Conservation (phyloP, 192 early-diverging fungal genomes). For the Spizellomyces sp. region DNA sequence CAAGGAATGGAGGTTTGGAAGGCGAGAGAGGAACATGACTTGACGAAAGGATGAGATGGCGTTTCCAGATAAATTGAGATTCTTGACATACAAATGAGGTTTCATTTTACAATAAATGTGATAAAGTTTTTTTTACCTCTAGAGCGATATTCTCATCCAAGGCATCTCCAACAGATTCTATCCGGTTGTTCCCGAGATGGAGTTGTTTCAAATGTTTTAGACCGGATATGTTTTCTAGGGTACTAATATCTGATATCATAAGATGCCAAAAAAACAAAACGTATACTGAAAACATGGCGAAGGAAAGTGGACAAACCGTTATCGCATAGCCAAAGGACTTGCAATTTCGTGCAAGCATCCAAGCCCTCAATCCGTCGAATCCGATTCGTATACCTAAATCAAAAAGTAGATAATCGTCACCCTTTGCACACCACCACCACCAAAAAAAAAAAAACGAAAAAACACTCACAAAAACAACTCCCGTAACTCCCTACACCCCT, state of each 20-base stretch:
- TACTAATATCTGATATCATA: conserved; percentile 39
- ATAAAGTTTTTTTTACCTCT: conserved; percentile 24
- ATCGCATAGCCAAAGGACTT: conserved; percentile 55
- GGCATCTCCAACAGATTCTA: conserved; percentile 47
- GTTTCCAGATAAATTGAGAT: conserved; percentile 59
- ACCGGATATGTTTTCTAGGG: conserved; percentile 43
- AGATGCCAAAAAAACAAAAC: conserved; percentile 5
- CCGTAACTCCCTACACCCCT: conserved; percentile 39
- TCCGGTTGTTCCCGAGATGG: conserved; percentile 50
- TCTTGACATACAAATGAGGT: conserved; percentile 21
- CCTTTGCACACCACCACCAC: not conserved
- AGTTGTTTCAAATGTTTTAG: conserved; percentile 40
- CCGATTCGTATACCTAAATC: conserved; percentile 51
- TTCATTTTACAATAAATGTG: too few relatives aligned
- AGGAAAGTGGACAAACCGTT: conserved; percentile 45
- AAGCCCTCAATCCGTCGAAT: conserved; percentile 57
- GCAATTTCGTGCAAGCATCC: conserved; percentile 42
- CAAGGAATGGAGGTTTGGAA: conserved; percentile 48
- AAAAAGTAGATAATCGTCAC: not conserved
- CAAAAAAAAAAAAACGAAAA: not conserved
- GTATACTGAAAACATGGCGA: conserved; percentile 11
- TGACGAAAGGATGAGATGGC: conserved; percentile 59
- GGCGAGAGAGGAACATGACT: conserved; percentile 52
- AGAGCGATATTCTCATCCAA: conserved; percentile 41
- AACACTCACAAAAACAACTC: conserved; percentile 51